Evolutionary conservation across 306 rosid species (phyloP).

Genomic region (Glycine soja): DNA sequence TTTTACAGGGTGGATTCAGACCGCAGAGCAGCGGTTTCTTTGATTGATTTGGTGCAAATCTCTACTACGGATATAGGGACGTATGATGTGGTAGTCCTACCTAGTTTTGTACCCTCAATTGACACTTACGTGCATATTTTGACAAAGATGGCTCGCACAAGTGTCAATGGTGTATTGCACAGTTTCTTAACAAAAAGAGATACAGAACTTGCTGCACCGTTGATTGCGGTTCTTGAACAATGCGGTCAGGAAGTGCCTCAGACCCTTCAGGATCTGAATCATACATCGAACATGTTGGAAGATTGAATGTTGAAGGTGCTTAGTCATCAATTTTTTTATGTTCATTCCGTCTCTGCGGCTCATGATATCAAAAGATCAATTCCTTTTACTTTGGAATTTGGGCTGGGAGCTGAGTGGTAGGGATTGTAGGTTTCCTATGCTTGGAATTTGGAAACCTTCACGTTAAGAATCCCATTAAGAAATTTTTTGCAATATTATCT

Average conservation of each 20-base stretch:
- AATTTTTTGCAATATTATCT: constrained; percentile 9
- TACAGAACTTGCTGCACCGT: constrained; percentile 55
- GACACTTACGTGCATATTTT: constrained; percentile 56
- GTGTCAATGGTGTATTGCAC: constrained; percentile 64
- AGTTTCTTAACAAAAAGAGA: constrained; percentile 61
- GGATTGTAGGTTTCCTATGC: constrained; percentile 9
- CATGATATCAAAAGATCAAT: neutral
- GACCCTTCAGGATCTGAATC: constrained; percentile 57
- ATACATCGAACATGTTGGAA: constrained; percentile 44
- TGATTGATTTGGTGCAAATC: constrained; percentile 55
- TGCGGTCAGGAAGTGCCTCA: constrained; percentile 71
- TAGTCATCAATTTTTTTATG: neutral
- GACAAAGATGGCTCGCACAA: constrained; percentile 67
- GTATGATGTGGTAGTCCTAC: constrained; percentile 60
- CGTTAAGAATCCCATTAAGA: constrained; percentile 37
- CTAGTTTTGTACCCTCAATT: constrained; percentile 56
- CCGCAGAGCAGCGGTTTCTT: constrained; percentile 49
- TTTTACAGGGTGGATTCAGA: constrained; percentile 55
- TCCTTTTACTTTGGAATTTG: constrained; percentile 1
- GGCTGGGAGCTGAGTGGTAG: constrained; percentile 34
- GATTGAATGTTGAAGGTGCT: constrained; percentile 47
- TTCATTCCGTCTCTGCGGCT: constrained; percentile 32
- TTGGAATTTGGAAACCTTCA: constrained; percentile 20
- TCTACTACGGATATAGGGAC: constrained; percentile 53
- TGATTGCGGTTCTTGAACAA: constrained; percentile 62